Base-by-base conservation (phyloP, 805 yeast genomes). In the Cyberlindnera galapagoensis region DNA sequence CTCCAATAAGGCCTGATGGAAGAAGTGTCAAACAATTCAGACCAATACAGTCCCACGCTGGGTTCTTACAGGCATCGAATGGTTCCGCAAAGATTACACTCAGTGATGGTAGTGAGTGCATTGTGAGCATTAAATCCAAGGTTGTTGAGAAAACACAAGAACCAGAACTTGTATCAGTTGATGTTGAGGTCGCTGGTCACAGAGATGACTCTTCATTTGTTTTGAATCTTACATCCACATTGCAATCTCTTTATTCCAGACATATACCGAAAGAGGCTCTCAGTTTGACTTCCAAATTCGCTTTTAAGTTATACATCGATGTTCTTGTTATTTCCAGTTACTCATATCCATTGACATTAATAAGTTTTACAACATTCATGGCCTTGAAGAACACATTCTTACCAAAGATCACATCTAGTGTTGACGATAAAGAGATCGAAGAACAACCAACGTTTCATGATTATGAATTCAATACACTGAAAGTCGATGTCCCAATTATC, bases 391-490 rank as follows among this genome's bases (percentile, higher is more conserved):
- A 87, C 12, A 80, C 97, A 3, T 67, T 67, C 36, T 63, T 88
- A 32, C 97, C 97, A 6, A 64, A 75, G 28, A 59, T 86, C 33
- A 63, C 74, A 2, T 81, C 94, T 11, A 73, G 76, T 20, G 75
- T 76, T 20, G 77, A 83, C 48, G 81, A 76, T 43, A 47, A 54
- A 29, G 60, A 51, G 38, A 73, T 85, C 14, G 95, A 81, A 52
- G 96, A 88, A 55, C 79, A 83, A 41, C 97, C 97, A 1, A 80
- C 85, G 0, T 88, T 90, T 48, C 77, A 88, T 24, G 97, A 88
- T 49, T 95, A 86, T 44, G 69, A 63, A 40, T 44, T 90, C 82
- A 88, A 80, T 65, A 48, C 63, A 61, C 39, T 74, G 79, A 18
- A 65, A 43, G 34, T 67, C 50, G 23, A 74, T 57, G 90, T 94